Evolutionary conservation across 257 asterid species (phyloP).

Genomic region (Schizonepeta tenuifolia): DNA sequence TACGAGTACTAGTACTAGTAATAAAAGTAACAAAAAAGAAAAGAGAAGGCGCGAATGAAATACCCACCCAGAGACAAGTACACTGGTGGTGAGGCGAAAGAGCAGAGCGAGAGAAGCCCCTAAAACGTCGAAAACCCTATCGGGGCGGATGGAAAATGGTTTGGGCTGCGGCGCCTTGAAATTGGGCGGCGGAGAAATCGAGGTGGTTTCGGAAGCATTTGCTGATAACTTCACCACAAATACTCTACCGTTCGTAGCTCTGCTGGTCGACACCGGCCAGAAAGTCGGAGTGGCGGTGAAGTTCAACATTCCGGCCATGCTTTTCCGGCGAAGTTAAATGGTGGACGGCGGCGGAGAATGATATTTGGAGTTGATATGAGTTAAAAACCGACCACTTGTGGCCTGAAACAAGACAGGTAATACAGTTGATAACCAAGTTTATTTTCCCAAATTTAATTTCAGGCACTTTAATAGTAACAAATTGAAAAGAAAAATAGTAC

Average conservation of each 20-base stretch:
- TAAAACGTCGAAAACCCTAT: conserved; percentile 66
- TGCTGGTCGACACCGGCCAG: conserved; percentile 46
- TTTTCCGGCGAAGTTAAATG: conserved; percentile 20
- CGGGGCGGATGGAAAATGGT: conserved; percentile 79
- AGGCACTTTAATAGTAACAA: neutral
- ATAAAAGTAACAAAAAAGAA: neutral
- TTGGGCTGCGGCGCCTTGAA: conserved; percentile 84
- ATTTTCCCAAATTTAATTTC: neutral
- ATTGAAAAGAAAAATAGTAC: too few species aligned
- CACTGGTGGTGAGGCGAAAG: conserved; percentile 82
- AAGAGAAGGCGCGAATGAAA: neutral
- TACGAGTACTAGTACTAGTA: too few species aligned
- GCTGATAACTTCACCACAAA: conserved; percentile 47
- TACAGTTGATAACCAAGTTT: conserved; percentile 22
- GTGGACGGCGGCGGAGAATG: conserved; percentile 18
- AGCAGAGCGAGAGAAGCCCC: conserved; percentile 88
- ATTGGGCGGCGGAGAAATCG: conserved; percentile 76
- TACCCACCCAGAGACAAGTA: conserved; percentile 96
- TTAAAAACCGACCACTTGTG: conserved; percentile 32
- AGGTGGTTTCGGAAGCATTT: conserved; percentile 60
- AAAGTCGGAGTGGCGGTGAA: conserved; percentile 50
- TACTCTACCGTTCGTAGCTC: conserved; percentile 35
- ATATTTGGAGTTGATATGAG: conserved; percentile 1
- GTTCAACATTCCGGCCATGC: conserved; percentile 68
- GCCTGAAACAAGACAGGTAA: conserved; percentile 44